phyloP scores from a whole-genome alignment of 257 asterid species.

The Craterostigma plantagineum region DNA sequence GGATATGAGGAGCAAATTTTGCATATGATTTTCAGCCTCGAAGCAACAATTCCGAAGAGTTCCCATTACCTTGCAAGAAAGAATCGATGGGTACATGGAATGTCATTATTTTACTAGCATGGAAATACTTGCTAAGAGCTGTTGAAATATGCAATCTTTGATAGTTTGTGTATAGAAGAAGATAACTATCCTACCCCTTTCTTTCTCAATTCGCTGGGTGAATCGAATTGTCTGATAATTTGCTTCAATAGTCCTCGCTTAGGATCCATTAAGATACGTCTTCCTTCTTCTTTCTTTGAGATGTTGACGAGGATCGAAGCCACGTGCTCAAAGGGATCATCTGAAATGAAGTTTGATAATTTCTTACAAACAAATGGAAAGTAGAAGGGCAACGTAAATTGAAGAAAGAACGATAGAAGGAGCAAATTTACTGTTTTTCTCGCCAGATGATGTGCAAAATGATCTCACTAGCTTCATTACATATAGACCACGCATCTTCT shows the following conservation, averaged over 20 bases:
- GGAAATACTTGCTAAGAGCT: background rate
- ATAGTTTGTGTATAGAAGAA: background rate
- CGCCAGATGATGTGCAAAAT: conserved; percentile 56
- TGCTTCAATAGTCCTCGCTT: conserved; percentile 80
- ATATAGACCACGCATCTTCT: conserved; percentile 68
- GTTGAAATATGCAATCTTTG: background rate
- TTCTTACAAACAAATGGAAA: too few species aligned
- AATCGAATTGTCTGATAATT: conserved; percentile 73
- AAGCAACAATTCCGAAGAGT: conserved; percentile 97
- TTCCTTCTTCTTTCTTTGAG: conserved; percentile 72
- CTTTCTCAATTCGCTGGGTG: conserved; percentile 54
- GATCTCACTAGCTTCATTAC: conserved; percentile 87
- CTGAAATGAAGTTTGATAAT: conserved; percentile 14
- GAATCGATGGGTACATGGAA: background rate
- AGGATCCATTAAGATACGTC: conserved; percentile 79
- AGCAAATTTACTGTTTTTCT: conserved; percentile 23
- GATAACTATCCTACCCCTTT: conserved; percentile 46
- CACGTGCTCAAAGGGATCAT: conserved; percentile 81
- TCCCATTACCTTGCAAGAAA: conserved; percentile 49
- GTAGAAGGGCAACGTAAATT: too few species aligned
- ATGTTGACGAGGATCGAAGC: conserved; percentile 84
- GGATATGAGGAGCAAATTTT: conserved; percentile 60
- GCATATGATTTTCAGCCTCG: conserved; percentile 80
- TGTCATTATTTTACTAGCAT: conserved; percentile 5
- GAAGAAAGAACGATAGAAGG: too few species aligned